phyloP scores from a whole-genome alignment of 495 filamentous ascomycete species.

The Xylaria acuta region DNA sequence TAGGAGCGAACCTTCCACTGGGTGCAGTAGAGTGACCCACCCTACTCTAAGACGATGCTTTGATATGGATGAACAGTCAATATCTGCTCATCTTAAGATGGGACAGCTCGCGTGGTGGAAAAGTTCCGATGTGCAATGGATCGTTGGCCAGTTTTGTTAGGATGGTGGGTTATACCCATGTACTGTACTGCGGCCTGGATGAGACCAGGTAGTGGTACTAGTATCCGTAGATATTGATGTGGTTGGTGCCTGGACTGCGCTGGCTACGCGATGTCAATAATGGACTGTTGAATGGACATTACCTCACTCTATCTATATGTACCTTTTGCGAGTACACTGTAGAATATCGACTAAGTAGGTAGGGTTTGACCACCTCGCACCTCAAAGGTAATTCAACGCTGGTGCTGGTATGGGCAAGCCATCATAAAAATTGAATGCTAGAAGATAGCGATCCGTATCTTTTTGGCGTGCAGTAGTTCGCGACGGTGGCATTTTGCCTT shows the following conservation, averaged over 20 bases:
- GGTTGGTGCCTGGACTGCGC: background rate
- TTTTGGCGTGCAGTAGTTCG: background rate
- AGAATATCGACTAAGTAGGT: too few species aligned
- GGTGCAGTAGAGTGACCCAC: background rate
- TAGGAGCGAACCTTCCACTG: background rate
- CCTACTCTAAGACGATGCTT: background rate
- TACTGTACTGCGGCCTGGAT: background rate
- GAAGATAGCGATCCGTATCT: background rate
- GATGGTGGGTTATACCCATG: conserved; percentile 11
- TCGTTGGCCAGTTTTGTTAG: conserved; percentile 3
- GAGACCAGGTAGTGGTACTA: too few species aligned
- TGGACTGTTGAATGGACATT: background rate
- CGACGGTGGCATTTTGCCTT: background rate
- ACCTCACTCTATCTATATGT: background rate
- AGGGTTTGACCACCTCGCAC: background rate
- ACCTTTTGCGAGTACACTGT: background rate
- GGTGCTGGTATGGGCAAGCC: background rate
- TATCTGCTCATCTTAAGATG: conserved; percentile 2
- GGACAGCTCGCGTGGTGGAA: background rate
- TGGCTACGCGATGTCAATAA: conserved; percentile 9
- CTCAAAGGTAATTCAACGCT: background rate
- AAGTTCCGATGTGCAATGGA: conserved; percentile 18
- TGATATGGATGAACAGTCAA: conserved; percentile 5
- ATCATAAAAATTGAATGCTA: background rate
- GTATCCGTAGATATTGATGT: background rate